A percentile compares a stretch with the other conserved stretches of the same genome.
Evolutionary conservation across 2,329 filamentous ascomycete genomes (phyloP).

Genomic region (Fusarium bulbicola): DNA sequence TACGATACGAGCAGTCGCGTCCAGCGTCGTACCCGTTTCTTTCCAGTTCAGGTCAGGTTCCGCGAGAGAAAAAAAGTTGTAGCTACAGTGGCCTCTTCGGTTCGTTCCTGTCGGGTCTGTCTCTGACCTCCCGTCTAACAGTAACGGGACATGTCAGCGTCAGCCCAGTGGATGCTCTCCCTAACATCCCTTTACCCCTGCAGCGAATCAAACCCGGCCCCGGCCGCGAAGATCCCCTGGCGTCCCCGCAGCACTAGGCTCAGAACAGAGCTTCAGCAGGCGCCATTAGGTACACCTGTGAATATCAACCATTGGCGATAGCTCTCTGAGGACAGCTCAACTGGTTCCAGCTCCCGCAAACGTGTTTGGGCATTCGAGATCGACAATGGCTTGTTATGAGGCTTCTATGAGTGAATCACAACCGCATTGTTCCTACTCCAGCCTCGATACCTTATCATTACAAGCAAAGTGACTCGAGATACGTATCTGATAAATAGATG

Average conservation of each 20-base stretch:
- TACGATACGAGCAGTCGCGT: slow-evolving; percentile 20
- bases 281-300: slow-evolving; percentile 8
- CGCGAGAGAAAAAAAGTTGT: slow-evolving; percentile 43
- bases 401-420: neutral
- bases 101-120: slow-evolving; percentile 11
- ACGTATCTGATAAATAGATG: neutral
- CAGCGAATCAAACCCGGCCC: slow-evolving; percentile 37
- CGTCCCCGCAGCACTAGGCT: slow-evolving; percentile 25
- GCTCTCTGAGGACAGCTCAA: neutral
- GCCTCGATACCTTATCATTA: neutral
- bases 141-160: slow-evolving; percentile 20
- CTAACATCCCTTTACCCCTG: slow-evolving; percentile 9
- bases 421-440: neutral
- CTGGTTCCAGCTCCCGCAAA: slow-evolving; percentile 26
- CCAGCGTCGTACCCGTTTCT: slow-evolving; percentile 9
- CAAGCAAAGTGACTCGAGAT: no score
- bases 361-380: slow-evolving; percentile 1
- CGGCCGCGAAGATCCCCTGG: slow-evolving; percentile 32
- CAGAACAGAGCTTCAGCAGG: slow-evolving; percentile 28
- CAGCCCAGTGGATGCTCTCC: slow-evolving; percentile 27
- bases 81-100: slow-evolving; percentile 52
- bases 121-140: neutral
- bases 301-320: slow-evolving; percentile 23
- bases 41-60: neutral
- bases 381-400: neutral